Conservation (phyloP, 257 asterid genomes). For the Hygrophila difformis region DNA sequence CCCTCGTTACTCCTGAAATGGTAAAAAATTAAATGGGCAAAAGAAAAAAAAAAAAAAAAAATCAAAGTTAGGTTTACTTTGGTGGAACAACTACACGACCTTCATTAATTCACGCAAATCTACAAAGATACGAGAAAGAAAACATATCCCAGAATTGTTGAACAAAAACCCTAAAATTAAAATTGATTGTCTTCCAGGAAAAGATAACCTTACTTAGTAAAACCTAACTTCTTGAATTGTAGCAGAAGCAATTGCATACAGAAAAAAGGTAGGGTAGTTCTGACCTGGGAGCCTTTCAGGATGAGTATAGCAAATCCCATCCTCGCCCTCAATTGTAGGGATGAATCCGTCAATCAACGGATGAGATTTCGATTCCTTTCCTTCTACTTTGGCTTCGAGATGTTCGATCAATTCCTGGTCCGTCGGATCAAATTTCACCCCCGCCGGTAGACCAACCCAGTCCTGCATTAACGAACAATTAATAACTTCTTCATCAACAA, state of each 20-base stretch:
- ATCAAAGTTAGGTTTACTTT: constrained; percentile 51
- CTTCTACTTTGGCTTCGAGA: constrained; percentile 85
- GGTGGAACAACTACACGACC: constrained; percentile 31
- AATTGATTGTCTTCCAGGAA: constrained; percentile 18
- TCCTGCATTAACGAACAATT: constrained; percentile 60
- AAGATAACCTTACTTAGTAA: constrained; percentile 3
- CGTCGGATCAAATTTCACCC: constrained; percentile 97
- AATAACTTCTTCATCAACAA: no score
- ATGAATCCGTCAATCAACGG: constrained; percentile 71
- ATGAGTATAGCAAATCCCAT: constrained; percentile 52
- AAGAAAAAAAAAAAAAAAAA: background rate
- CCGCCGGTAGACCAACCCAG: constrained; percentile 98
- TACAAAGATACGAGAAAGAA: no score
- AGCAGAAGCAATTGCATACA: constrained; percentile 17
- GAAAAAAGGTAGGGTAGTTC: constrained; percentile 3
- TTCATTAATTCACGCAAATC: background rate
- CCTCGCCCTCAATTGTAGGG: constrained; percentile 49
- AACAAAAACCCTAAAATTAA: constrained; percentile 30
- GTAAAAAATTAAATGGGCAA: no score
- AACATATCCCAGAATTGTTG: background rate
- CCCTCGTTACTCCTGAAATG: constrained; percentile 82
- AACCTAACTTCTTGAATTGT: constrained; percentile 43
- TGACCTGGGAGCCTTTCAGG: constrained; percentile 53
- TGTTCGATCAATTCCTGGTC: constrained; percentile 97
- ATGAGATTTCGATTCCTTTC: constrained; percentile 80